Percentiles rank a stretch among this genome's conserved stretches.
phyloP scores from a whole-genome alignment of 805 yeast genomes.

The Metschnikowia bowlesiae region DNA sequence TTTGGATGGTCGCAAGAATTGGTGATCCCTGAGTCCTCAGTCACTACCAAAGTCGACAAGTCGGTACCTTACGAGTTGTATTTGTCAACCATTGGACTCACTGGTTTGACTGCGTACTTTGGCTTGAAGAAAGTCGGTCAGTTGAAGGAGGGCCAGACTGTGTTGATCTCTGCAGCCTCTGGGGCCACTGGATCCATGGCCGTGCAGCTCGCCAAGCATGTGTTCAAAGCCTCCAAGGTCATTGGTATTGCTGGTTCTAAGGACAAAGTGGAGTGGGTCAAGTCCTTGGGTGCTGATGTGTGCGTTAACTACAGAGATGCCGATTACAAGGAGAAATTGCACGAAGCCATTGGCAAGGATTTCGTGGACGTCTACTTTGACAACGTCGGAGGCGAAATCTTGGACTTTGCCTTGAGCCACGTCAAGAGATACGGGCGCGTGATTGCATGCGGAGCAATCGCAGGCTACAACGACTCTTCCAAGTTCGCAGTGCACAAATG shows the following conservation, averaged over 20 bases:
- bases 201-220: conserved; percentile 52
- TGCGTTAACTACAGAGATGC: conserved; percentile 50
- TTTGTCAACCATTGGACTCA: conserved; percentile 49
- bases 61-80: conserved; percentile 38
- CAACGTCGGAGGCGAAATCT: conserved; percentile 59
- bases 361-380: conserved; percentile 54
- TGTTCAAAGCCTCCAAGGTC: conserved; percentile 50
- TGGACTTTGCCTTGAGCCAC: conserved; percentile 41
- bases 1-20: conserved; percentile 48
- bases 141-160: conserved; percentile 41
- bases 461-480: conserved; percentile 48
- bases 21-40: conserved; percentile 25
- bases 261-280: conserved; percentile 51
- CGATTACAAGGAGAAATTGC: conserved; percentile 22
- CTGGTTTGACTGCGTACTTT: conserved; percentile 59
- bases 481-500: conserved; percentile 38
- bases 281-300: conserved; percentile 50
- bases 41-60: conserved; percentile 28
- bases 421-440: conserved; percentile 41
- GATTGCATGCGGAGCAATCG: conserved; percentile 60
- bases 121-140: conserved; percentile 50
- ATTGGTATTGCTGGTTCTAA: conserved; percentile 60
- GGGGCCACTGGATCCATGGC: conserved; percentile 69
- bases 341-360: conserved; percentile 38
- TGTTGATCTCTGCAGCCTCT: conserved; percentile 60